A percentile compares a stretch with the other conserved stretches of the same genome.
phyloP scores from a whole-genome alignment of 768 basidiomycete genomes.

The Macrolepiota albuminosa region DNA sequence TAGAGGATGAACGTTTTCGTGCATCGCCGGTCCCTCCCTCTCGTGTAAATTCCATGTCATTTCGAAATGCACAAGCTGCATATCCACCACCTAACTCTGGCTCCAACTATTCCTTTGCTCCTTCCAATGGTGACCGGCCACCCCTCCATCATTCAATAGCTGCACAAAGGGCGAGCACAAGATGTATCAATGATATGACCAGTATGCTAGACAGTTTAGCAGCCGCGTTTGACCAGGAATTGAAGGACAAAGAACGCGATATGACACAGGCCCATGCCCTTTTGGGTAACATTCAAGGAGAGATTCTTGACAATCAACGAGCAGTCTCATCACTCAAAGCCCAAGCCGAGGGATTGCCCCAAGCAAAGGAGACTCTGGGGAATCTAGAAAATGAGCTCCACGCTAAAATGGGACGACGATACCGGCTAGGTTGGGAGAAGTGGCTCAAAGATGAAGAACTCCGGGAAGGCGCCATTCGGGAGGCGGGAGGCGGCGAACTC shows the following conservation, averaged over 20 bases:
- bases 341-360: conserved; percentile 62
- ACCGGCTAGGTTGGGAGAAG: conserved; percentile 87
- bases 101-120: conserved; percentile 33
- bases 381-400: conserved; percentile 63
- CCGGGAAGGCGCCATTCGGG: conserved; percentile 66
- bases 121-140: conserved; percentile 56
- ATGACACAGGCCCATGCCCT: conserved; percentile 86
- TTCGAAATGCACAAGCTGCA: conserved; percentile 64
- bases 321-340: conserved; percentile 63
- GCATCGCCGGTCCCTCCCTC: conserved; percentile 82
- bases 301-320: conserved; percentile 83
- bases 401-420: conserved; percentile 75
- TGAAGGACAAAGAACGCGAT: conserved; percentile 88
- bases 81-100: conserved; percentile 32
- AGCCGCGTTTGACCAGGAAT: conserved; percentile 85
- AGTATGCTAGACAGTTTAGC: conserved; percentile 86
- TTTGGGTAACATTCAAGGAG: conserved; percentile 80
- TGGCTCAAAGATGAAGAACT: conserved; percentile 86
- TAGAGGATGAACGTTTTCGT: conserved; percentile 96
- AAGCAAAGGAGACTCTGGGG: conserved; percentile 53
- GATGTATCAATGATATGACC: conserved; percentile 80
- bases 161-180: conserved; percentile 82
- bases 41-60: conserved; percentile 62
- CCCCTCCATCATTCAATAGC: conserved; percentile 82
- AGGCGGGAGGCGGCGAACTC: conserved; percentile 55